Evolutionary conservation across 2,329 filamentous ascomycete species (phyloP), one percentile per base, ranked within the genome.

Genomic region (Penicillium sp.): DNA sequence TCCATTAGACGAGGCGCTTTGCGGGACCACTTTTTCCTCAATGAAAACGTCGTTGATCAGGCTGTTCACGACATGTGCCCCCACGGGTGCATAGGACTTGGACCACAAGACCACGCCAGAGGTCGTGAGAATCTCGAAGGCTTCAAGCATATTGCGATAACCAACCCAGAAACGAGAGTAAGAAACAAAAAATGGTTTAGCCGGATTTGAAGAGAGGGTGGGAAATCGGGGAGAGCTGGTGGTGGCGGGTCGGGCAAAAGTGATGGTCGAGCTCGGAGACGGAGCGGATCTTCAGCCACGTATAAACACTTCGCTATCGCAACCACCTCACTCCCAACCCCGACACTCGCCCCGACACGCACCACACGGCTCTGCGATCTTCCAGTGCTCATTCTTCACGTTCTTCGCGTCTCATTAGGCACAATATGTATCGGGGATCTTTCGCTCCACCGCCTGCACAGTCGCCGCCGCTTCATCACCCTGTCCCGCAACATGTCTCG

Each of bases 21-120:
- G 68, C 12, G 71, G 66, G 41, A 79, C 75, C 43, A 77, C 76
- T 64, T 85, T 89, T 71, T 95, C 90, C 68, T 98, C 92, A 59
- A 98, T 95, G 63, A 98, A 95, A 60, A 95, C 86, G 66, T 96
- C 88, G 62, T 82, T 82, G 67, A 98, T 95, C 65, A 98, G 82
- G 71, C 79, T 84, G 72, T 98, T 95, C 72, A 98, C 82, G 49
- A 95, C 74, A 54, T 84, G 80, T 29, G 85, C 77, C 61, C 80
- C 88, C 59, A 94, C 80, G 2, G 83, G 76, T 37, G 82, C 80
- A 63, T 90, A 95, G 16, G 80, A 83, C 61, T 85, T 83, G 45
- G 90, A 95, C 92, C 92, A 98, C 38, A 98, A 78, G 41, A 98
- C 92, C 47, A 98, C 89, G 39, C 92, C 92, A 3, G 89, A 94